Conservation (phyloP, 805 yeast genomes). For the Candida silvicultrix region DNA sequence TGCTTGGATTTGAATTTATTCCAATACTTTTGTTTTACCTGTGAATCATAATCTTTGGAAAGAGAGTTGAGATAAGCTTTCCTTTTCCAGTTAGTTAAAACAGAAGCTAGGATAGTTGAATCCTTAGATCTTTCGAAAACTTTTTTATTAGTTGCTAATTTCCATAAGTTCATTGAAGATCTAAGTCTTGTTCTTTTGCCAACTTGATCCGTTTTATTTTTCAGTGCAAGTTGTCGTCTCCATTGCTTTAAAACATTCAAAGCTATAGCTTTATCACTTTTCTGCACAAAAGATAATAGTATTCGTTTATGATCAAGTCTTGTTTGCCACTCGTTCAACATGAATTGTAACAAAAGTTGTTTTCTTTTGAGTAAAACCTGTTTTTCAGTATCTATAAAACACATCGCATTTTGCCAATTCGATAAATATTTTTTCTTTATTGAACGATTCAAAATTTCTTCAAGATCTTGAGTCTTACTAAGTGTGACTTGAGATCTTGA, state of each 20-base stretch:
- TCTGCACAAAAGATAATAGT: neutral
- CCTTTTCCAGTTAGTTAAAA: conserved; percentile 8
- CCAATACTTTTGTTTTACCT: neutral
- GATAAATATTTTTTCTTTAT: neutral
- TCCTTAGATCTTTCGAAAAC: neutral
- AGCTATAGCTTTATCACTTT: neutral
- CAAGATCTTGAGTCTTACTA: neutral
- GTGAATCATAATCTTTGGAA: neutral
- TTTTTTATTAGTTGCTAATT: conserved; percentile 1
- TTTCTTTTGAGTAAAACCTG: neutral
- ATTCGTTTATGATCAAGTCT: conserved; percentile 6
- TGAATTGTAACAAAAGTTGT: conserved; percentile 9
- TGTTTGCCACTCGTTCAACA: conserved; percentile 11
- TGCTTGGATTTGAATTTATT: conserved; percentile 6
- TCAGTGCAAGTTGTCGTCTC: conserved; percentile 4
- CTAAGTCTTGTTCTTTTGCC: neutral
- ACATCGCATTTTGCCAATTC: neutral
- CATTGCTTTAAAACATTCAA: conserved; percentile 5
- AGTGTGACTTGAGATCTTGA: neutral
- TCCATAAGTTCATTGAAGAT: conserved; percentile 8
- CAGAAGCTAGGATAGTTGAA: neutral
- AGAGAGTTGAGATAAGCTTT: neutral
- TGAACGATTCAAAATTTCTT: neutral
- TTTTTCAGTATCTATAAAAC: neutral
- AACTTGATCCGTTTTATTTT: neutral